phyloP scores from a whole-genome alignment of 129 eudicot genomes.

The Logfia minima region DNA sequence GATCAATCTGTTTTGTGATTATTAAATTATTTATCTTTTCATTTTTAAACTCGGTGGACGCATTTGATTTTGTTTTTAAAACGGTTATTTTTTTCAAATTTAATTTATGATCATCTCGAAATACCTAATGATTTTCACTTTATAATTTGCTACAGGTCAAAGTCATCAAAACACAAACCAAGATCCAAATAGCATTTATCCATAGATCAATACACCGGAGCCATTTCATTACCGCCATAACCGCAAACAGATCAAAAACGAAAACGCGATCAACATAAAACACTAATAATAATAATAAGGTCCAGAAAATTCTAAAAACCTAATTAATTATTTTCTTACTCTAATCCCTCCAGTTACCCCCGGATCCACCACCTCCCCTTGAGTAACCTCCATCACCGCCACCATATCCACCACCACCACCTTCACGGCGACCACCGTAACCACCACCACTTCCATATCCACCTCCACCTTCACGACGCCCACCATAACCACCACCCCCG shows the following conservation, averaged over 20 bases:
- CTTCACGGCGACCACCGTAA: slow-evolving; percentile 23
- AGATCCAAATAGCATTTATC: too few relatives aligned
- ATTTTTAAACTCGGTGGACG: too few relatives aligned
- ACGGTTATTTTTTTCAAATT: too few relatives aligned
- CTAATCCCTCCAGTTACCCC: neutral
- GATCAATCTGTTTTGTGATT: too few relatives aligned
- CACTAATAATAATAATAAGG: neutral
- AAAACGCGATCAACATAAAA: neutral
- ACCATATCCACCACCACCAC: slow-evolving; percentile 24
- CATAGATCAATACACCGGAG: neutral
- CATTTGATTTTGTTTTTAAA: too few relatives aligned
- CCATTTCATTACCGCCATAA: neutral
- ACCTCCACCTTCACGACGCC: slow-evolving; percentile 31
- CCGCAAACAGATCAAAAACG: neutral
- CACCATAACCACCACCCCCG: slow-evolving; percentile 40
- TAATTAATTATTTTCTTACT: neutral
- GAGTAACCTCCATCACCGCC: neutral
- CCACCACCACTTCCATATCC: slow-evolving; percentile 32
- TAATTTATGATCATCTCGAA: too few relatives aligned
- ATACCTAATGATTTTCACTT: too few relatives aligned
- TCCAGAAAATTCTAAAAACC: neutral
- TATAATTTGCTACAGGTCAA: too few relatives aligned
- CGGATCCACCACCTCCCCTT: neutral
- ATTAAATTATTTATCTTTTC: too few relatives aligned
- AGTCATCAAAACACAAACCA: too few relatives aligned